Base-by-base conservation (phyloP, 164 flowering plant genomes). In the Dillenia turbinata region DNA sequence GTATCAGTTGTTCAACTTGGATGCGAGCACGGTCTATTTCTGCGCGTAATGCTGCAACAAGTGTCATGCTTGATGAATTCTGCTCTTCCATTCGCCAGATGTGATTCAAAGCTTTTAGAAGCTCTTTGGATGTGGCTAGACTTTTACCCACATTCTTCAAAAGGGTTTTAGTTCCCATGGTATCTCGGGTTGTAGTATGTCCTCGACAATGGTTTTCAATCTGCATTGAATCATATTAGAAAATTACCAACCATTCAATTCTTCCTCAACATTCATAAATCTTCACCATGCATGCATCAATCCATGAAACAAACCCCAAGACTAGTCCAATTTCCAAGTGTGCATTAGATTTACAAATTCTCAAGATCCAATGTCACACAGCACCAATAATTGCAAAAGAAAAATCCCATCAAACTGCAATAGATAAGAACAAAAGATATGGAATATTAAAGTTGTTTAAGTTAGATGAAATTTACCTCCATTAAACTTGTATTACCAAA, bases 1-100 rank as follows among this genome's bases (percentile, higher is more conserved):
- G 90, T 73, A 90, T 80, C 59, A 88, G 68, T 59, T 78, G 86
- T 69, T 91, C 88, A 52, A 91, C 79, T 68, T 77, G 92, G 63
- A 81, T 47, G 44, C 87, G 89, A 43, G 92, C 94, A 54, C 89
- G 71, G 74, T 94, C 97, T 43, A 94, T 85, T 86, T 94, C 99
- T 16, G 82, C 66, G 56, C 84, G 89, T 46, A 94, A 75, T 46
- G 99, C 96, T 12, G 92, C 88, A 61, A 91, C 70, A 8, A 94
- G 81, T 26, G 97, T 79, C 83, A 77, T 73, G 76, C 89, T 83
- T 4, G 99, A 83, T 14, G 92, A 83, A 53, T 87, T 83, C 56
- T 81, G 88, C 56, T 81, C 86, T 56, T 85, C 86, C 8, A 75
- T 72, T 62, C 88, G 87, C 96, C 97, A 91, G 22, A 91, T 68